Percentiles rank a stretch among this genome's conserved stretches.
Evolutionary conservation across 1,284 basidiomycete genomes (phyloP).

Genomic region (Cerrena zonata): DNA sequence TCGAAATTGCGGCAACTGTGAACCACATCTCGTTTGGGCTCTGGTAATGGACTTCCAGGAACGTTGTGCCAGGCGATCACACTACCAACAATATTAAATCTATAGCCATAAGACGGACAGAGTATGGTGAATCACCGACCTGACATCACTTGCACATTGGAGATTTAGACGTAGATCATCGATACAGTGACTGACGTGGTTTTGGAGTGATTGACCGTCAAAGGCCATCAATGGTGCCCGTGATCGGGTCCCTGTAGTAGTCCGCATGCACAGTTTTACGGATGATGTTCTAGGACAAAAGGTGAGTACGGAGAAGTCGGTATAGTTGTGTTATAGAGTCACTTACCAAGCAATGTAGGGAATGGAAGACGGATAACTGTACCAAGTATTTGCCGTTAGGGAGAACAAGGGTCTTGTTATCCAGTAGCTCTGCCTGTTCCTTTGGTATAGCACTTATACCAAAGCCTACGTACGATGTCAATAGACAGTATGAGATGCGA

Average conservation of each 20-base stretch:
- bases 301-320: background rate
- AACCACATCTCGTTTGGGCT: conserved; percentile 10
- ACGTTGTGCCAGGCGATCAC: conserved; percentile 18
- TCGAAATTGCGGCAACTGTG: conserved; percentile 21
- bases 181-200: conserved; percentile 23
- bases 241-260: conserved; percentile 4
- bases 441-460: conserved; percentile 2
- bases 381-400: conserved; percentile 4
- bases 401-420: conserved; percentile 3
- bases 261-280: conserved; percentile 3
- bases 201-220: conserved; percentile 1
- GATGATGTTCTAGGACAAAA: conserved; percentile 1
- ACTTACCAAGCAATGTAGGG: conserved; percentile 3
- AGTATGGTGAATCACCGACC: background rate
- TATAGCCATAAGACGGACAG: background rate
- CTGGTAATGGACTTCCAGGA: conserved; percentile 16
- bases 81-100: conserved; percentile 8
- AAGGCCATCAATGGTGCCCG: background rate
- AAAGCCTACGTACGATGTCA: background rate
- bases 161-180: conserved; percentile 23
- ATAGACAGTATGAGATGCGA: background rate
- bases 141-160: conserved; percentile 24
- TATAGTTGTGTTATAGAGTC: background rate
- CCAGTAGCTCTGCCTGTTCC: background rate
- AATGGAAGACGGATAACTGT: conserved; percentile 2